Percentiles rank a stretch among this genome's conserved stretches.
phyloP scores from a whole-genome alignment of 768 basidiomycete genomes.

The Macrolepiota fuliginosa region DNA sequence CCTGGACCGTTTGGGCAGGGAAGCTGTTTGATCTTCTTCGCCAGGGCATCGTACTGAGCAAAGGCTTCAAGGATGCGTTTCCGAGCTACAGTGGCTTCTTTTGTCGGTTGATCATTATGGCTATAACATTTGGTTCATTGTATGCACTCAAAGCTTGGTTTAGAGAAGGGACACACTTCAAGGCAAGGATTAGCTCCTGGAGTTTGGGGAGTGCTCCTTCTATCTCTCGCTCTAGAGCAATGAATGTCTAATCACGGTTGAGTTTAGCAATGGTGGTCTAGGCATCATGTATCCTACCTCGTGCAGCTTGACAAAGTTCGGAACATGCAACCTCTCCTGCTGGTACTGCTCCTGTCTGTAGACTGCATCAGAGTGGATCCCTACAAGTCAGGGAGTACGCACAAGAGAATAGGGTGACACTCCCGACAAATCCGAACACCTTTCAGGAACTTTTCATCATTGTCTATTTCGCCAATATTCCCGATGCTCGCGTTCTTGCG shows the following conservation, averaged over 20 bases:
- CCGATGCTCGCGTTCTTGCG: slow-evolving; percentile 32
- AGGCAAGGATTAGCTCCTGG: slow-evolving; percentile 74
- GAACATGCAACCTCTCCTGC: slow-evolving; percentile 56
- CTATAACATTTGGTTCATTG: slow-evolving; percentile 19
- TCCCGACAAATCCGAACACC: slow-evolving; percentile 86
- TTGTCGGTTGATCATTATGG: slow-evolving; percentile 51
- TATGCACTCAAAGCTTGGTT: too few relatives aligned
- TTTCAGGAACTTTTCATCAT: slow-evolving; percentile 82
- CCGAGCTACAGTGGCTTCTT: slow-evolving; percentile 66
- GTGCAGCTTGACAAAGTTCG: slow-evolving; percentile 68
- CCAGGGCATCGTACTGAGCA: slow-evolving; percentile 82
- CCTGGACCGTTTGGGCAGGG: slow-evolving; percentile 59
- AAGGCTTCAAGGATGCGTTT: slow-evolving; percentile 85
- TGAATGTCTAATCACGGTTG: slow-evolving; percentile 49
- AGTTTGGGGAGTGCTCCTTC: slow-evolving; percentile 84
- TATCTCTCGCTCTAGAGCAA: slow-evolving; percentile 84
- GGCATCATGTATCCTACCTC: slow-evolving; percentile 42
- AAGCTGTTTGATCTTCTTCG: slow-evolving; percentile 79
- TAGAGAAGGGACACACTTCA: slow-evolving; percentile 46
- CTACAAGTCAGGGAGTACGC: slow-evolving; percentile 26
- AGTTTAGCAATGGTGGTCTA: not conserved
- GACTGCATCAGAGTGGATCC: slow-evolving; percentile 9
- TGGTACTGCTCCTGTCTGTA: slow-evolving; percentile 77
- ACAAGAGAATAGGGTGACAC: slow-evolving; percentile 82
- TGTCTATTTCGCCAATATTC: slow-evolving; percentile 40